Evolutionary conservation across 805 yeast genomes (phyloP).

Genomic region (Metschnikowia lunata): DNA sequence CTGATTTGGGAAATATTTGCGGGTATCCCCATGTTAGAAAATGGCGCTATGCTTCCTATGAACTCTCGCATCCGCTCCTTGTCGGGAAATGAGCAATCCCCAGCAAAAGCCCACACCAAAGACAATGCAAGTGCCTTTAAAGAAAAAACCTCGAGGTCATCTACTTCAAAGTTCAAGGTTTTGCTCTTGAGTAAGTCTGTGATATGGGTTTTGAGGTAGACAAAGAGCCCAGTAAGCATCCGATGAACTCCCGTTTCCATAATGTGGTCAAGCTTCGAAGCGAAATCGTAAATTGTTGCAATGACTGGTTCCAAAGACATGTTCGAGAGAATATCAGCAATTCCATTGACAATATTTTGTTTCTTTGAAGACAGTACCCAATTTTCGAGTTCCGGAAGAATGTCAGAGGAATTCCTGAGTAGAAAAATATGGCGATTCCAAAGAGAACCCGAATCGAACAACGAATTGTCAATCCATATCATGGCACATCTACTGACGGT

Average conservation of each 20-base stretch:
- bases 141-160: conserved; percentile 26
- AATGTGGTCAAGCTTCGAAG: conserved; percentile 40
- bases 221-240: conserved; percentile 35
- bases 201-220: conserved; percentile 37
- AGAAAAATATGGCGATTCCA: conserved; percentile 11
- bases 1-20: conserved; percentile 37
- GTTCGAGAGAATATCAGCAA: conserved; percentile 7
- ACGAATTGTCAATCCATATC: conserved; percentile 57
- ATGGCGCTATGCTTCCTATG: conserved; percentile 19
- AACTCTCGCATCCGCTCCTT: conserved; percentile 34
- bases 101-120: conserved; percentile 61
- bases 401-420: conserved; percentile 2
- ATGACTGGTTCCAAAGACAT: neutral
- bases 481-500: conserved; percentile 92
- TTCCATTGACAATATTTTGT: conserved; percentile 11
- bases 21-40: conserved; percentile 12
- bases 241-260: conserved; percentile 45
- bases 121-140: conserved; percentile 34
- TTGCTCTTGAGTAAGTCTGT: conserved; percentile 17
- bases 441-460: conserved; percentile 18
- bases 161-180: conserved; percentile 7
- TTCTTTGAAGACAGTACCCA: neutral
- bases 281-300: conserved; percentile 18
- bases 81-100: conserved; percentile 44
- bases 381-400: conserved; percentile 1